A percentile compares a stretch with the other conserved stretches of the same genome.
phyloP scores from a whole-genome alignment of 1,284 basidiomycete genomes.

The Amylostereum chailletii region DNA sequence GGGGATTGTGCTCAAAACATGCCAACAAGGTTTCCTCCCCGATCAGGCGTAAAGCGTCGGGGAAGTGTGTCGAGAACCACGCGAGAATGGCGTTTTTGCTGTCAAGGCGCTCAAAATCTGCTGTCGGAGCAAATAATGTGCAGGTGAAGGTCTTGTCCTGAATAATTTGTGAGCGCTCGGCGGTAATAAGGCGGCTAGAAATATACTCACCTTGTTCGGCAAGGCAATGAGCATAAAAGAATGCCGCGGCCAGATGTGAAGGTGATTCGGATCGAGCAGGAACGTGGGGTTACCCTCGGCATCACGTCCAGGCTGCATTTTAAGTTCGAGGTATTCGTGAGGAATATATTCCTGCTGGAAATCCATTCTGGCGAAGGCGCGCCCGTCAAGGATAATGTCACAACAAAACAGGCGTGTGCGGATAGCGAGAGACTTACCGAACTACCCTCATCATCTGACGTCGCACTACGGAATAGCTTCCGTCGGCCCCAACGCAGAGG shows the following conservation, averaged over 20 bases:
- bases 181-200: conserved; percentile 12
- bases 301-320: conserved; percentile 78
- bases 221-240: conserved; percentile 99
- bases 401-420: conserved; percentile 17
- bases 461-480: conserved; percentile 79
- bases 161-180: conserved; percentile 15
- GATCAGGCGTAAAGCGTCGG: conserved; percentile 79
- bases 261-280: conserved; percentile 86
- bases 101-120: conserved; percentile 64
- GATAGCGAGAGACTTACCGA: conserved; percentile 47
- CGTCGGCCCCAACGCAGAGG: conserved; percentile 85
- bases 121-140: conserved; percentile 87
- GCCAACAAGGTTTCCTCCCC: conserved; percentile 71
- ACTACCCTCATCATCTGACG: conserved; percentile 86
- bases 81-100: conserved; percentile 51
- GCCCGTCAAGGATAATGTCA: conserved; percentile 12
- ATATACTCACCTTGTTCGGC: conserved; percentile 74
- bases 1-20: conserved; percentile 77
- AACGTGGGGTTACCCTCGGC: conserved; percentile 57
- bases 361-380: conserved; percentile 63
- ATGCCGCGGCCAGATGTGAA: conserved; percentile 98
- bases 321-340: conserved; percentile 94
- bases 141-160: conserved; percentile 84
- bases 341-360: conserved; percentile 92
- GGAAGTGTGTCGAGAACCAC: conserved; percentile 85